These are phyloP conservation scores for Phytophthora vignae DNA, from an alignment of 352 stramenopile genomes.

Conservation along the genomic window DNA sequence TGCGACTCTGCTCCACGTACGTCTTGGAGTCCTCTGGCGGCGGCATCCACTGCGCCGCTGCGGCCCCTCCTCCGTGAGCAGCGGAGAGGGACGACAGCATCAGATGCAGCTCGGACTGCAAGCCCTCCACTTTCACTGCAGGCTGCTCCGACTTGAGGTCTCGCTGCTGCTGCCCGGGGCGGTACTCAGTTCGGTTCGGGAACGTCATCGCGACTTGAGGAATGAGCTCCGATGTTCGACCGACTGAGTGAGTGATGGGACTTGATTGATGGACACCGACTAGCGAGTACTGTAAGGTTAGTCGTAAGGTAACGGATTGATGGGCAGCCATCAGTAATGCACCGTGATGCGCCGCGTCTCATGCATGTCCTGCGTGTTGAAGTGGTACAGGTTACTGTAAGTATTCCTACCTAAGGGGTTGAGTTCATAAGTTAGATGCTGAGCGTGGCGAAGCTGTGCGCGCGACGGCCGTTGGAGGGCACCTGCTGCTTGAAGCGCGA, in stretches of 20 bases:
- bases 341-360: too few relatives aligned
- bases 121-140: not conserved
- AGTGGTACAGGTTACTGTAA: too few relatives aligned
- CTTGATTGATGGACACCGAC: too few relatives aligned
- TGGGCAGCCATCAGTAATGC: too few relatives aligned
- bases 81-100: conserved; percentile 37
- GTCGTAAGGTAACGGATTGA: too few relatives aligned
- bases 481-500: conserved; percentile 64
- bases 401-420: too few relatives aligned
- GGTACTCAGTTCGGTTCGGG: conserved; percentile 65
- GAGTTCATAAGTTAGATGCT: conserved; percentile 20
- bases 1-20: conserved; percentile 30
- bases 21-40: conserved; percentile 25
- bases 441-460: conserved; percentile 4
- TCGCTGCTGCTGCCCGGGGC: conserved; percentile 42
- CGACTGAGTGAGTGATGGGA: too few relatives aligned
- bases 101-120: conserved; percentile 36
- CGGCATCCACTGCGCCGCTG: conserved; percentile 4
- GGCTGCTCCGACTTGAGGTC: conserved; percentile 2
- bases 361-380: too few relatives aligned
- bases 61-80: conserved; percentile 5
- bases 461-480: conserved; percentile 48
- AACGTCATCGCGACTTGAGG: conserved; percentile 54
- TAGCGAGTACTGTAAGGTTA: too few relatives aligned
- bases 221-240: too few relatives aligned